Conservation (phyloP, 768 basidiomycete species). For the Polyporus arcularius region DNA sequence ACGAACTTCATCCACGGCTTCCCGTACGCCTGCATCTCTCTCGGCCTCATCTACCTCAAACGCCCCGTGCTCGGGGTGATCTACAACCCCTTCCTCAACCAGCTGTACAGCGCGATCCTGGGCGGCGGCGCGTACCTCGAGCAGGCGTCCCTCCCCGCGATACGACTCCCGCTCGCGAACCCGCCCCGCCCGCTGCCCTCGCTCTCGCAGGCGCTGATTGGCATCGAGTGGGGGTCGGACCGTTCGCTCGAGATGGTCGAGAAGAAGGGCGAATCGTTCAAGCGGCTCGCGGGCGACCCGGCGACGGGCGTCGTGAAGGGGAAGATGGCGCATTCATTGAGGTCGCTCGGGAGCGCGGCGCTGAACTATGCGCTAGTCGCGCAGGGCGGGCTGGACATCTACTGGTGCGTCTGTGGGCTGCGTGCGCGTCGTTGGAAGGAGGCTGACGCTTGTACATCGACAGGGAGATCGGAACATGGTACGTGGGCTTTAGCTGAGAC, state of each 20-base stretch:
- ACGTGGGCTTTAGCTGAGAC: conserved; percentile 24
- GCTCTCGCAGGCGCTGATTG: conserved; percentile 72
- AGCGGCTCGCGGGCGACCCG: conserved; percentile 73
- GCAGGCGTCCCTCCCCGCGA: conserved; percentile 53
- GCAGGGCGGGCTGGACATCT: conserved; percentile 84
- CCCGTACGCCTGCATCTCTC: conserved; percentile 87
- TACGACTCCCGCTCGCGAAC: conserved; percentile 64
- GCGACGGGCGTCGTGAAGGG: conserved; percentile 64
- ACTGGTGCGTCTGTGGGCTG: conserved; percentile 57
- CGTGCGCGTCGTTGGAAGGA: neutral
- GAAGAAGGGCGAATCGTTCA: conserved; percentile 67
- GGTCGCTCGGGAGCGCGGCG: conserved; percentile 84
- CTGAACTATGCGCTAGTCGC: conserved; percentile 85
- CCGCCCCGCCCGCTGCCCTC: conserved; percentile 64
- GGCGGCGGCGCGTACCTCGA: conserved; percentile 71
- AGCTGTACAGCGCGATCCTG: conserved; percentile 80
- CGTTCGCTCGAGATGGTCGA: conserved; percentile 53
- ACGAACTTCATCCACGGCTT: conserved; percentile 89
- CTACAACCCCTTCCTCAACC: conserved; percentile 89
- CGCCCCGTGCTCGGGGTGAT: conserved; percentile 88
- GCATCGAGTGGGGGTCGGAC: conserved; percentile 90
- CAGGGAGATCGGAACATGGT: conserved; percentile 83
- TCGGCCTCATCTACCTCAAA: conserved; percentile 84
- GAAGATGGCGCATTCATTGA: conserved; percentile 81
- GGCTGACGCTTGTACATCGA: neutral